Percentiles rank a stretch among this genome's conserved stretches.
Evolutionary conservation across 345 rosid species (phyloP).

Genomic region (Abelmoschus esculentus): DNA sequence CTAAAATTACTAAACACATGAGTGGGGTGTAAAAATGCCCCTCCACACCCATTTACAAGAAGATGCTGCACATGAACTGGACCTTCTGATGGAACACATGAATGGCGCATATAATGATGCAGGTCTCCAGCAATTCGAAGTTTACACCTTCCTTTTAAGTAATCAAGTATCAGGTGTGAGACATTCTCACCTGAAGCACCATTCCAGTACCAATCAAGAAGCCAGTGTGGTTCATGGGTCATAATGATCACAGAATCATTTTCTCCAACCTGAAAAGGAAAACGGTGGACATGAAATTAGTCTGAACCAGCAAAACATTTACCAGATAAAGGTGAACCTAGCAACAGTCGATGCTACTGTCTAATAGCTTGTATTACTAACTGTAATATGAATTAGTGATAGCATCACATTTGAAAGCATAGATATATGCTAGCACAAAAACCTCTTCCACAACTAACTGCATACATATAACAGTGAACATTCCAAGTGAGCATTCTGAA

Average conservation of each 20-base stretch:
- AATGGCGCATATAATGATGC: slow-evolving; percentile 98
- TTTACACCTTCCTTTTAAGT: slow-evolving; percentile 84
- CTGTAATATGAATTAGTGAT: not conserved
- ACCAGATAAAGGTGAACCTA: not conserved
- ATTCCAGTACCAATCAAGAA: slow-evolving; percentile 96
- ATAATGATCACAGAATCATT: slow-evolving; percentile 77
- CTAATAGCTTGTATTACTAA: not conserved
- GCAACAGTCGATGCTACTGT: not conserved
- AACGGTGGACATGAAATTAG: not conserved
- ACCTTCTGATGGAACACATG: slow-evolving; percentile 64
- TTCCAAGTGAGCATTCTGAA: not conserved
- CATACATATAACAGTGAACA: not conserved
- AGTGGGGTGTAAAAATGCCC: slow-evolving; percentile 98
- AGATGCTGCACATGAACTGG: slow-evolving; percentile 79
- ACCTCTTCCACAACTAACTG: not conserved
- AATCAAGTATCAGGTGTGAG: slow-evolving; percentile 67
- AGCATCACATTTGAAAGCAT: not conserved
- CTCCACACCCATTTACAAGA: slow-evolving; percentile 96
- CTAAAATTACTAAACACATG: slow-evolving; percentile 81
- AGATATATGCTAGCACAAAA: not conserved
- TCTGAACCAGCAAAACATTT: not conserved
- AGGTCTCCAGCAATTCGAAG: slow-evolving; percentile 94
- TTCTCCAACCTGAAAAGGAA: slow-evolving; percentile 47
- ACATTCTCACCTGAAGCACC: slow-evolving; percentile 74
- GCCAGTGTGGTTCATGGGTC: slow-evolving; percentile 97